Conservation (phyloP, 768 basidiomycete species). For the Boletales sp. region DNA sequence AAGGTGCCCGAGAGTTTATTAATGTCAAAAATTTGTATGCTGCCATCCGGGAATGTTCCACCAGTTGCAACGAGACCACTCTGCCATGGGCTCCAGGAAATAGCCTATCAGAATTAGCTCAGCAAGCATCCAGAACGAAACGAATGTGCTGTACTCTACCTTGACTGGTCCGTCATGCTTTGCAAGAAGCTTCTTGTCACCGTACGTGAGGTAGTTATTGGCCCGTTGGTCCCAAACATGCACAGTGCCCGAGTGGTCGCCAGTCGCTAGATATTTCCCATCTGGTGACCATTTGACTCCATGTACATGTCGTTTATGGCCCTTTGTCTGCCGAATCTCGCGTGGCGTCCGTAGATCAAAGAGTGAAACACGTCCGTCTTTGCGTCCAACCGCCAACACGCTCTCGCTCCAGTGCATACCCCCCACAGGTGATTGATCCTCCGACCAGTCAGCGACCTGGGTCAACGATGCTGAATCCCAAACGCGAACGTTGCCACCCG, state of each 20-base stretch:
- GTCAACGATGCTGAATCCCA: slow-evolving; percentile 44
- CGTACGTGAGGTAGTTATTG: slow-evolving; percentile 26
- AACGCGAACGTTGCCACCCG: slow-evolving; percentile 46
- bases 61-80: slow-evolving; percentile 63
- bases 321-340: slow-evolving; percentile 25
- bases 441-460: slow-evolving; percentile 33
- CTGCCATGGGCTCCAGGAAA: slow-evolving; percentile 77
- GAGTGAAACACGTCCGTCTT: slow-evolving; percentile 36
- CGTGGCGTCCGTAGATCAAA: slow-evolving; percentile 35
- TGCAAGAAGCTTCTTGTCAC: slow-evolving; percentile 36
- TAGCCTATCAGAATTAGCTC: slow-evolving; percentile 40
- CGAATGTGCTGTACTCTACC: slow-evolving; percentile 20
- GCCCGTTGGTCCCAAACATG: slow-evolving; percentile 44
- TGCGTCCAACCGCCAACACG: slow-evolving; percentile 37
- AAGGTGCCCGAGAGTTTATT: slow-evolving; percentile 39
- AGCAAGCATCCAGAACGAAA: not conserved
- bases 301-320: slow-evolving; percentile 34
- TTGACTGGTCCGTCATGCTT: slow-evolving; percentile 45
- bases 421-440: slow-evolving; percentile 33
- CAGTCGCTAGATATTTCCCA: slow-evolving; percentile 37
- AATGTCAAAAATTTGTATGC: slow-evolving; percentile 50
- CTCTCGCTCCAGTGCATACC: slow-evolving; percentile 39
- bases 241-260: slow-evolving; percentile 40
- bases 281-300: slow-evolving; percentile 41
- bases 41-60: slow-evolving; percentile 60